Evolutionary conservation across 441 rosid species (phyloP), one percentile per base, ranked within the genome.

Genomic region (Melastoma candidum): DNA sequence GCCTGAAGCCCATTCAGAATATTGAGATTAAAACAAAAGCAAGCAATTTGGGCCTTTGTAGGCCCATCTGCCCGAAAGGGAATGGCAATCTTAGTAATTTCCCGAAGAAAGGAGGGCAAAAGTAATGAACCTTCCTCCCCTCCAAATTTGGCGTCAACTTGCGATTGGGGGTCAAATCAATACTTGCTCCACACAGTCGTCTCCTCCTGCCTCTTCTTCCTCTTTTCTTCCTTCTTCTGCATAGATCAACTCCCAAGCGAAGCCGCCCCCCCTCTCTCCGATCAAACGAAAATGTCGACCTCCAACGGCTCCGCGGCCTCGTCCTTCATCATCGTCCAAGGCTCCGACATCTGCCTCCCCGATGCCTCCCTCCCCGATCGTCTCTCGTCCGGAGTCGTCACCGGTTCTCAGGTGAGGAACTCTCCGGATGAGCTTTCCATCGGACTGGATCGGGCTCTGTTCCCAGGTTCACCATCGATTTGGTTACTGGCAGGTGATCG

Each of bases 281-380:
- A 5, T 11, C 17, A 36, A 29, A 10, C 39, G 7, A 68, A 51
- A 78, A 88, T 88, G 96, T 69, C 66, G 48, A 12, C 77, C 41
- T 75, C 71, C 73, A 70, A 72, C 57, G 84, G 81, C 44, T 57
- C 77, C 13, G 77, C 65, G 48, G 74, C 41, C 41, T 32, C 41
- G 8, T 32, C 41, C 41, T 32, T 32, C 41, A 32, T 32, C 41
- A 32, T 85, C 50, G 54, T 85, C n/a, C 90, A 88, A 72, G 95
- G 95, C 32, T 17, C 71, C 14, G 58, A 62, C 12, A 79, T 89
- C 48, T 64, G 87, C 64, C 83, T 79, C 51, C 60, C 77, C 46
- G 68, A 66, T 47, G 49, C 69, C 59, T 66, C 75, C 25, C 60
- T 68, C 2, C 78, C 78, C 46, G 79, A 75, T 41, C 51, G 29